Evolutionary conservation across 805 yeast species (phyloP), one percentile per base, ranked within the genome.

Genomic region (Sungouiella blattae): DNA sequence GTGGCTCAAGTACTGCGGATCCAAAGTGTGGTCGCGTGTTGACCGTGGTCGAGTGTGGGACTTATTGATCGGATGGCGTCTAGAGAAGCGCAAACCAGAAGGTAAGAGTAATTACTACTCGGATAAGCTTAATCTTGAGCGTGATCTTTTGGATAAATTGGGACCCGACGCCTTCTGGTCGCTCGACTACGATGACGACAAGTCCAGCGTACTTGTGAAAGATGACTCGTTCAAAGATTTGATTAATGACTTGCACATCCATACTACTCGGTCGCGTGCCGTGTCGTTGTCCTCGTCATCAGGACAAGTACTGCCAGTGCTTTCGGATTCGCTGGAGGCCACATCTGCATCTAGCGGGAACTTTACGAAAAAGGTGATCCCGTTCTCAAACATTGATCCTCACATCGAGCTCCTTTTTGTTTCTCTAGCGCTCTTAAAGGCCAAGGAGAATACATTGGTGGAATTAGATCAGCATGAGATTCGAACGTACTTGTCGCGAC

Each of bases 31-130:
- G 75, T 81, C 88, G 28, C 73, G 83, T 42, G 71, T 70, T 39
- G 96, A 87, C 58, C 63, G 96, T 34, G 96, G 93, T 9, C 70
- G 96, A 41, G 69, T 87, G 5, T 89, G 98, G 98, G 98, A 89
- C 62, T 62, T 79, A 44, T 59, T 88, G 29, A 58, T 89, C 17
- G 95, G 96, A 1, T 87, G 89, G 79, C 71, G 89, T 48, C 41
- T 58, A 27, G 47, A 35, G 18, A 44, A 50, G 33, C 67, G 35
- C 18, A 57, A 57, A 37, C 57, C 57, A 26, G 60, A 61, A 16
- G 52, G 53, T 27, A 46, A 48, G 26, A 50, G 38, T 31, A 36
- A 48, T 26, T 64, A 65, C 44, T 62, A 64, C 39, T 33, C 53
- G 13, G 60, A 58, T 21, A 62, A 60, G 35, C 44, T 67, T 30